Base-by-base conservation (phyloP, 805 yeast species). In the Candida saitoana region DNA sequence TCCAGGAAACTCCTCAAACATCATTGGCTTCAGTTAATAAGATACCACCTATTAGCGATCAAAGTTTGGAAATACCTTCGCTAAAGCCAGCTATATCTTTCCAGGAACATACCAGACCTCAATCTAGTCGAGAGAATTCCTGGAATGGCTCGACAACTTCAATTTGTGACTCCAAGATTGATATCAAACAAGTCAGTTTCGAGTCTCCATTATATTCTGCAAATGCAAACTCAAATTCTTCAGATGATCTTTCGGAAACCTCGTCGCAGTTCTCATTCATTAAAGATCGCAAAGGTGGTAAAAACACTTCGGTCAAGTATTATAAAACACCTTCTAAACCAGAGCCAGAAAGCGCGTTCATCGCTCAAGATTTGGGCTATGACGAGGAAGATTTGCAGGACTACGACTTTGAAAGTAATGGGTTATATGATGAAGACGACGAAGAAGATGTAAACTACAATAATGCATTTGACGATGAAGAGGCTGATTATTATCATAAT, bases 381-480 rank as follows among this genome's bases (percentile, higher is more conserved):
- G 71, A 62, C 40, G 51, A 52, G 15, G 68, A 60, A 18, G 63
- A 57, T 5, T 51, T 51, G 29, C 60, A 67, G 5, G 73, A 65
- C 44, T 69, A 69, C 39, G 74, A 69, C 43, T 69, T 57, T 48
- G 74, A 69, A 34, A 68, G 69, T 47, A 69, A 69, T 43, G 74
- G 74, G 2, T 42, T 64, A 39, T 67, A 64, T 27, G 51, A 46
- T 22, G 42, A 34, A n/a, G 18, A 12, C 18, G 42, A 18, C 15
- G 35, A 34, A 29, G 34, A 29, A 5, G 34, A 37, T 14, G 40
- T 29, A 4, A 27, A 34, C 17, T 37, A 24, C n/a, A 36, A 38
- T 14, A 31, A 39, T n/a, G 42, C 39, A 14, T 38, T 35, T 22
- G 48, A 46, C 12, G 45, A 42, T 20, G 44, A 42, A 15, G 51